Evolutionary conservation across 2,329 filamentous ascomycete species (phyloP), one percentile per base, ranked within the genome.

Genomic region (Hymenoscyphus infarciens): DNA sequence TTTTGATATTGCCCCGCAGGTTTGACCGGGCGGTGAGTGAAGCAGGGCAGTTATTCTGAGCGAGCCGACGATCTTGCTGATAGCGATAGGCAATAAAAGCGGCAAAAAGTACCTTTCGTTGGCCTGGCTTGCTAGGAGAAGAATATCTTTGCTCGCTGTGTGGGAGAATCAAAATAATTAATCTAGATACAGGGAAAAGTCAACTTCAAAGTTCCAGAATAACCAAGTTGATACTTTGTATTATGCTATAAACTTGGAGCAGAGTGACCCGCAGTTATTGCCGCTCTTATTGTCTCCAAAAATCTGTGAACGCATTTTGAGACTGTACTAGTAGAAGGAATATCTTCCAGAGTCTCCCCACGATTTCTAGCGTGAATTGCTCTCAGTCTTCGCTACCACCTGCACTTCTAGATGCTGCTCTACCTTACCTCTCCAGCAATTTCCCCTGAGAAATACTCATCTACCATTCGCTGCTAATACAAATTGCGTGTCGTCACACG

Each of bases 1-100:
- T 63, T 54, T 52, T 52, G 45, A 27, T 52, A 52, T 52, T 38
- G 35, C 35, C 35, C 35, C 35, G 35, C 35, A 38, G 13, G 10
- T 15, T 35, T 38, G 13, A 5, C 4, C 35, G 35, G 35, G 35
- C 35, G 35, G 35, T 38, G 35, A 38, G 35, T 11, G 35, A 38
- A 16, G 35, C 11, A 15, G 33, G n/a, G n/a, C n/a, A 27, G 25
- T 27, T 27, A 27, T 27, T 27, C 25, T 27, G 25, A 27, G 25
- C 25, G 13, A 15, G 35, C 35, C 35, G 35, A 35, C 11, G 33
- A 11, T 35, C 33, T 35, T 35, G 5, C 35, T 38, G 35, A 38
- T 38, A 38, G 13, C 35, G 45, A 22, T 52, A 13, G 11, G 25
- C 45, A 22, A 5, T 52, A 52, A 52, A 35, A 52, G 45, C 45